Percentiles rank a stretch among this genome's conserved stretches.
These are phyloP conservation scores for Trichoderma asperellum DNA, from an alignment of 2,329 filamentous ascomycete genomes.

Conservation along the genomic window DNA sequence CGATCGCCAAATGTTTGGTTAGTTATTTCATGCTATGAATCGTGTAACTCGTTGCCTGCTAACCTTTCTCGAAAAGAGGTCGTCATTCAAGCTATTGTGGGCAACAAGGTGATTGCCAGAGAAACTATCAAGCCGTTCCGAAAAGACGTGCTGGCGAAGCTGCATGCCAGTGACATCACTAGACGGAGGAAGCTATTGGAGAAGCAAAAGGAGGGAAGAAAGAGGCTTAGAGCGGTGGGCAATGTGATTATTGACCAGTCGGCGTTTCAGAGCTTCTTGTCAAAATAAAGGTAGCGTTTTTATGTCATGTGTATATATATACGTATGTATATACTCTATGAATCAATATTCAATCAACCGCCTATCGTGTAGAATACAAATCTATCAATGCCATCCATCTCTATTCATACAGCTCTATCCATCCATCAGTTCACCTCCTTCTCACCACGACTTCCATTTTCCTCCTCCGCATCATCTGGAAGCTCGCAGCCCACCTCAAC, in stretches of 20 bases:
- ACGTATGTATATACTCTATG: background rate
- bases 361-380: background rate
- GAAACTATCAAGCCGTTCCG: conserved; percentile 96
- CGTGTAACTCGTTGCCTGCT: background rate
- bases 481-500: conserved; percentile 47
- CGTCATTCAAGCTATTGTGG: conserved; percentile 88
- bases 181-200: conserved; percentile 85
- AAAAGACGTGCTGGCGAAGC: conserved; percentile 90
- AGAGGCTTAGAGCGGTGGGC: conserved; percentile 80
- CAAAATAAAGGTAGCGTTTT: conserved; percentile 39
- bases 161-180: conserved; percentile 88
- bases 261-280: conserved; percentile 90
- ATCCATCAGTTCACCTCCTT: background rate
- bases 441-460: background rate
- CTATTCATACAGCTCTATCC: background rate
- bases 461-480: conserved; percentile 39
- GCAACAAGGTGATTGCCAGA: conserved; percentile 80
- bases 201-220: conserved; percentile 94
- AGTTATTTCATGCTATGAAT: background rate
- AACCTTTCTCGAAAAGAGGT: conserved; percentile 61
- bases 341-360: background rate
- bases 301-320: background rate
- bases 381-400: background rate
- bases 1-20: conserved; percentile 86
- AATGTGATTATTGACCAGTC: conserved; percentile 97